A percentile compares a stretch with the other conserved stretches of the same genome.
These are phyloP conservation scores for Penicillium sp. DNA, from an alignment of 2,329 filamentous ascomycete species.

Conservation along the genomic window DNA sequence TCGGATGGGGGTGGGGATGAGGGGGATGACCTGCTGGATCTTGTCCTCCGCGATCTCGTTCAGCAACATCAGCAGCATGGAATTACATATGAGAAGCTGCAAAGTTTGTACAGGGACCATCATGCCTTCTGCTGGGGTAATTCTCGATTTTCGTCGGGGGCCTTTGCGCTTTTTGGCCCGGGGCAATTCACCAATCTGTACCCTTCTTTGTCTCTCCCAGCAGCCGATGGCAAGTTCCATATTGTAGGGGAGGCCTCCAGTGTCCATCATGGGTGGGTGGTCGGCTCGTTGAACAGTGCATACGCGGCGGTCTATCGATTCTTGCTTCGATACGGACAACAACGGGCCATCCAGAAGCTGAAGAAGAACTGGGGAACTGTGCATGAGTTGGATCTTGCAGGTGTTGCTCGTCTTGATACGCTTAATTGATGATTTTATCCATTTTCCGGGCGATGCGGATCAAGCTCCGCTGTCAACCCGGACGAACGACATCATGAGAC, in stretches of 20 bases:
- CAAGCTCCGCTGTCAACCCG: neutral
- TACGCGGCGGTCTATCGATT: neutral
- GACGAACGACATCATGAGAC: neutral
- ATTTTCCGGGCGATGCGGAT: neutral
- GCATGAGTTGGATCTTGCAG: neutral
- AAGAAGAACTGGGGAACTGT: neutral
- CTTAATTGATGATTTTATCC: neutral
- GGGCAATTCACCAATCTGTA: neutral
- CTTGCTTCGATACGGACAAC: neutral
- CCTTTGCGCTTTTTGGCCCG: too few species aligned
- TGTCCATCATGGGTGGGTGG: slow-evolving; percentile 21
- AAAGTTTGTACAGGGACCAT: neutral
- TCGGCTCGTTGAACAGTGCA: slow-evolving; percentile 18
- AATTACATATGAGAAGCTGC: neutral
- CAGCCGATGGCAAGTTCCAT: slow-evolving; percentile 6
- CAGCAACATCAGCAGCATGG: neutral
- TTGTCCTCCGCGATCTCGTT: neutral
- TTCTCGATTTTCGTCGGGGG: neutral
- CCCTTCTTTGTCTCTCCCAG: neutral
- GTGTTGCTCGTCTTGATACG: neutral
- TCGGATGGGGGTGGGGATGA: too few species aligned
- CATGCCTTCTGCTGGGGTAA: neutral
- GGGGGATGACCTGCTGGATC: neutral
- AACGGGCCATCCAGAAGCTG: neutral
- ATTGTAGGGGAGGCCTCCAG: slow-evolving; percentile 17